These are phyloP conservation scores for Candida nitratophila DNA, from an alignment of 805 yeast genomes.

Conservation along the genomic window DNA sequence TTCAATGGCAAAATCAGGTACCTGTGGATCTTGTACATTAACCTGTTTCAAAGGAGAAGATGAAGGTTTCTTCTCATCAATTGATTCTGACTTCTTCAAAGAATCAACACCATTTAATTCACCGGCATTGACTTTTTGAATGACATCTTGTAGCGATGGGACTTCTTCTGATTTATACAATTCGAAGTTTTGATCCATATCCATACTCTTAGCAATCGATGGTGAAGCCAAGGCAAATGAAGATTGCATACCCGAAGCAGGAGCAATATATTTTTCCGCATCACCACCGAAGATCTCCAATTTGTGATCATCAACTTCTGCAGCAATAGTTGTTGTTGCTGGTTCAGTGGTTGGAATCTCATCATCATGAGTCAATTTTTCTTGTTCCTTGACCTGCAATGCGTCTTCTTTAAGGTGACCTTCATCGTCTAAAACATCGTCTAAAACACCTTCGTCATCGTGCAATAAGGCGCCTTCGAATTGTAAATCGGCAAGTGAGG, in stretches of 20 bases:
- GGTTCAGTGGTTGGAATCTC: background rate
- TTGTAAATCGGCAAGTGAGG: constrained; percentile 28
- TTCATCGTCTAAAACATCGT: constrained; percentile 40
- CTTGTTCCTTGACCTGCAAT: constrained; percentile 21
- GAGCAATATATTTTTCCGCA: constrained; percentile 26
- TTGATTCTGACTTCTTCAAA: constrained; percentile 5
- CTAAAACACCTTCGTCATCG: constrained; percentile 54
- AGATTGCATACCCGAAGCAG: constrained; percentile 20
- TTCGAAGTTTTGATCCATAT: constrained; percentile 6
- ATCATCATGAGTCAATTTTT: background rate
- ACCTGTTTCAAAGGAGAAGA: constrained; percentile 4
- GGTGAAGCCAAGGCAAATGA: background rate
- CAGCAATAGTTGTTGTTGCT: background rate
- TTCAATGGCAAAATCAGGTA: constrained; percentile 30
- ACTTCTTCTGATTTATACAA: constrained; percentile 18
- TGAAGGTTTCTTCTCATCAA: constrained; percentile 4
- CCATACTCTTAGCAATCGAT: background rate
- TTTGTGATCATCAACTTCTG: background rate
- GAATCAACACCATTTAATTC: constrained; percentile 5
- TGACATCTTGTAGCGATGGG: constrained; percentile 23
- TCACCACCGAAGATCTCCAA: constrained; percentile 23
- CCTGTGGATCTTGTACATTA: constrained; percentile 12
- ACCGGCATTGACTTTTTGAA: constrained; percentile 26
- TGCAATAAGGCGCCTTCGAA: constrained; percentile 48
- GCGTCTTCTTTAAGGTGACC: constrained; percentile 49